Evolutionary conservation across 2,329 filamentous ascomycete species (phyloP).

Genomic region (Volutella citrinella): DNA sequence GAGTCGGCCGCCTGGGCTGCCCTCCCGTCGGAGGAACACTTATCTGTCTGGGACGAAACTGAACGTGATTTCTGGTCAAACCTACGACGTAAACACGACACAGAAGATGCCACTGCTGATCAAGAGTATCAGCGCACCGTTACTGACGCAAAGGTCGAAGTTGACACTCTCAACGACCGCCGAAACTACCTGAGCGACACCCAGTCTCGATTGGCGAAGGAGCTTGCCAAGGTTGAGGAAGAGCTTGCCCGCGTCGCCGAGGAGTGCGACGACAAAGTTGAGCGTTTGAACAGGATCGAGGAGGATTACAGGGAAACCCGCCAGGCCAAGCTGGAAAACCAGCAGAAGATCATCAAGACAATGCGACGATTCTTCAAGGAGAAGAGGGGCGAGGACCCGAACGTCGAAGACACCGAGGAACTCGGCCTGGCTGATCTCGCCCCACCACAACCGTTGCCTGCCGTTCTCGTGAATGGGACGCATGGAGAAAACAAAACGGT

Average conservation of each 20-base stretch:
- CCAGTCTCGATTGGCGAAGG: conserved; percentile 25
- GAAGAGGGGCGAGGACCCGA: conserved; percentile 25
- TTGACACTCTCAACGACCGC: conserved; percentile 26
- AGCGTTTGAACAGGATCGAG: conserved; percentile 32
- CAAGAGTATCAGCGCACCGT: conserved; percentile 22
- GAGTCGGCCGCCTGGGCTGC: conserved; percentile 25
- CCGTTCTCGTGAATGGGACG: conserved; percentile 6
- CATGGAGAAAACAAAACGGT: too few species aligned
- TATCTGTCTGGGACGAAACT: conserved; percentile 34
- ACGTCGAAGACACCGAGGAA: conserved; percentile 13
- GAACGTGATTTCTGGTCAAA: conserved; percentile 34
- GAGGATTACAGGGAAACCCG: conserved; percentile 29
- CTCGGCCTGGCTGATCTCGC: conserved; percentile 13
- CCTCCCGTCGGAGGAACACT: conserved; percentile 30
- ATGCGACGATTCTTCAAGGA: conserved; percentile 34
- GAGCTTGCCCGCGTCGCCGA: conserved; percentile 32
- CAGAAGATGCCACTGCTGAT: conserved; percentile 20
- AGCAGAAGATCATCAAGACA: conserved; percentile 24
- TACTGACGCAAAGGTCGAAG: conserved; percentile 26
- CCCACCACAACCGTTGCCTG: conserved; percentile 10
- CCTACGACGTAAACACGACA: conserved; percentile 24
- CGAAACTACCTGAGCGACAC: conserved; percentile 26
- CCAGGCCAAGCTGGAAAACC: conserved; percentile 25
- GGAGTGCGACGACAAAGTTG: conserved; percentile 29
- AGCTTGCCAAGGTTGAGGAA: conserved; percentile 36